Conservation (phyloP, 176 grass and related monocot genomes). For the Lolium rigidum region DNA sequence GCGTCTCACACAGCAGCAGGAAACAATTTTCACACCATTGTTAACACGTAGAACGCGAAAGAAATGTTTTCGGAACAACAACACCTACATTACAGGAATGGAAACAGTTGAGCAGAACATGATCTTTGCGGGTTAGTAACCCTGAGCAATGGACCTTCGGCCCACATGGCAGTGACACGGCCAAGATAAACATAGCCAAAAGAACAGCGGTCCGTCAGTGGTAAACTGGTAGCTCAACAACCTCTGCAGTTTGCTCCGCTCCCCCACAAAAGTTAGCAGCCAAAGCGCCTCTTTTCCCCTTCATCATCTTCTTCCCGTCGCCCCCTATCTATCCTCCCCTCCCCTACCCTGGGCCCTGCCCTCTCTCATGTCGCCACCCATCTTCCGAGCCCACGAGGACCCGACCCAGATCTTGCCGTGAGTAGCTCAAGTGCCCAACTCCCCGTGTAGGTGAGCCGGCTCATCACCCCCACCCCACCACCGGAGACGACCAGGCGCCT, state of each 20-base stretch:
- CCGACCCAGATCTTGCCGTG: conserved; percentile 54
- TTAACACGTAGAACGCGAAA: too few relatives aligned
- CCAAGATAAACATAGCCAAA: background rate
- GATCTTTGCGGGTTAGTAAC: background rate
- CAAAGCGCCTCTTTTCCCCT: conserved; percentile 3
- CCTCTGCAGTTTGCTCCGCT: conserved; percentile 14
- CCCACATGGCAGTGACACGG: background rate
- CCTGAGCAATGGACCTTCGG: background rate
- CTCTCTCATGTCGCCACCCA: conserved; percentile 8
- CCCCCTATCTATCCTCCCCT: background rate
- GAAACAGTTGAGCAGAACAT: background rate
- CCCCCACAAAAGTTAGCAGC: conserved; percentile 27
- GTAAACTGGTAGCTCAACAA: conserved; percentile 6
- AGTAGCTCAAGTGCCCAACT: conserved; percentile 16
- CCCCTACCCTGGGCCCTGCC: background rate
- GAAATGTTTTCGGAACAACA: too few relatives aligned
- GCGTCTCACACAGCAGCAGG: too few relatives aligned
- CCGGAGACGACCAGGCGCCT: background rate
- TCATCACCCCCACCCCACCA: background rate
- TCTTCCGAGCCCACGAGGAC: conserved; percentile 30
- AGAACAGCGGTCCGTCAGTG: background rate
- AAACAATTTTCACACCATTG: too few relatives aligned
- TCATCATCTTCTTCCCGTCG: conserved; percentile 7
- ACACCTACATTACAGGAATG: too few relatives aligned
- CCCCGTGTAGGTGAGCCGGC: conserved; percentile 34